phyloP scores from a whole-genome alignment of 768 basidiomycete species.

The Neoboletus subvelutipes region DNA sequence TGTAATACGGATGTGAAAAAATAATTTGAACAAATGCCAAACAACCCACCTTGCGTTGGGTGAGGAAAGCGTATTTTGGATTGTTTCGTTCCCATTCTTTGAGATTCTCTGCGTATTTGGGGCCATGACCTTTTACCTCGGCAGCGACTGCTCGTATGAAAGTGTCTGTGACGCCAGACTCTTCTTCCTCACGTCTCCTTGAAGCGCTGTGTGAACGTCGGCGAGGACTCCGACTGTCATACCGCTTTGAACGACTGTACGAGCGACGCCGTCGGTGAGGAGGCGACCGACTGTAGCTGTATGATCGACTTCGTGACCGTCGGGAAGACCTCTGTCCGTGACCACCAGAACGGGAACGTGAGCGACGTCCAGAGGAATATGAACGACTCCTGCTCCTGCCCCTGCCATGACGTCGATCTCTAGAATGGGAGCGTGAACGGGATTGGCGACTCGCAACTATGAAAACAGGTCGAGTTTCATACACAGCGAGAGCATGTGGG shows the following conservation, averaged over 20 bases:
- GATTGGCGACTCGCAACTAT: constrained; percentile 28
- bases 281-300: constrained; percentile 37
- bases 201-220: constrained; percentile 36
- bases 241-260: constrained; percentile 48
- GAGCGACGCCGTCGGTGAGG: constrained; percentile 44
- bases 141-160: constrained; percentile 87
- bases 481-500: not conserved
- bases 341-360: constrained; percentile 35
- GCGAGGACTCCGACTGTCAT: constrained; percentile 48
- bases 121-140: constrained; percentile 79
- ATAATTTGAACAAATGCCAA: not conserved
- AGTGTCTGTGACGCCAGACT: constrained; percentile 65
- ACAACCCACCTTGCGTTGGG: constrained; percentile 49
- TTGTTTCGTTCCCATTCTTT: constrained; percentile 77
- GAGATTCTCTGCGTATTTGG: constrained; percentile 71
- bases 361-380: constrained; percentile 24
- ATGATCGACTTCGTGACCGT: constrained; percentile 28
- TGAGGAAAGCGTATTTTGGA: constrained; percentile 78
- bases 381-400: constrained; percentile 29
- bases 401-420: constrained; percentile 28
- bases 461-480: not conserved
- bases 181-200: constrained; percentile 49
- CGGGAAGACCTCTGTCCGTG: constrained; percentile 25
- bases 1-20: constrained; percentile 27
- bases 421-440: constrained; percentile 36